Base-by-base conservation (phyloP, 352 stramenopile species). In the Globisporangium middletonii region DNA sequence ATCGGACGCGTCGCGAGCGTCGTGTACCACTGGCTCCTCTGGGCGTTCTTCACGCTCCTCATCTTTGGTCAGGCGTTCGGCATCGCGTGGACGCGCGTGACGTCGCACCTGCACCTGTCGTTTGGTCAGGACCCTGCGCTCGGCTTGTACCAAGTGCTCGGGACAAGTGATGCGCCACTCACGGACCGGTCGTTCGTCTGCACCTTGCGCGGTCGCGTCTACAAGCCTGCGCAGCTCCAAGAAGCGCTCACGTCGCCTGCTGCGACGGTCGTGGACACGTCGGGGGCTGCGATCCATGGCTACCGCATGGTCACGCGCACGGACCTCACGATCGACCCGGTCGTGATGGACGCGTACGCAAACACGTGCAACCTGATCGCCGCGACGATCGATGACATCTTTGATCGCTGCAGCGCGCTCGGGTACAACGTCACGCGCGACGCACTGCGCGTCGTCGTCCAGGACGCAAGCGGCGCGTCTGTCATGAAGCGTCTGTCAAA, bases 141-240 rank as follows among this genome's bases (percentile, higher is more conserved):
- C 0, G 64, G 64, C 0, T 35, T 57, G 9, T 67, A 48, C 18
- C 23, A 62, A 19, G 64, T 81, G 23, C 15, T 48, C 1, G 73
- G 77, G 1, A 49, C 46, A 0, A 87, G 79, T 51, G 77, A 87
- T 41, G 61, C 74, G 23, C 74, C 71, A 3, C 85, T 75, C 50
- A 51, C 63, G 4, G 76, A 83, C 51, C 72, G 73, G 1, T 61
- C 60, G 7, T 51, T 84, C 16, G 65, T 72, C 1, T 86, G 76
- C 37, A 53, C 69, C 2, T 38, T 57, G 2, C 54, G 69, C 12
- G 68, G 66, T 1, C 51, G 50, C 2, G 43, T 49, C 0, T 83
- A 72, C 56, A 52, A 64, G 12, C 68, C 77, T 0, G 61, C 73
- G 13, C 65, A 82, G 13, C 60, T 73, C 5, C 61, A 48, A 2